Base-by-base conservation (phyloP, 2,329 filamentous ascomycete species). In the Cercospora zeae-maydis region DNA sequence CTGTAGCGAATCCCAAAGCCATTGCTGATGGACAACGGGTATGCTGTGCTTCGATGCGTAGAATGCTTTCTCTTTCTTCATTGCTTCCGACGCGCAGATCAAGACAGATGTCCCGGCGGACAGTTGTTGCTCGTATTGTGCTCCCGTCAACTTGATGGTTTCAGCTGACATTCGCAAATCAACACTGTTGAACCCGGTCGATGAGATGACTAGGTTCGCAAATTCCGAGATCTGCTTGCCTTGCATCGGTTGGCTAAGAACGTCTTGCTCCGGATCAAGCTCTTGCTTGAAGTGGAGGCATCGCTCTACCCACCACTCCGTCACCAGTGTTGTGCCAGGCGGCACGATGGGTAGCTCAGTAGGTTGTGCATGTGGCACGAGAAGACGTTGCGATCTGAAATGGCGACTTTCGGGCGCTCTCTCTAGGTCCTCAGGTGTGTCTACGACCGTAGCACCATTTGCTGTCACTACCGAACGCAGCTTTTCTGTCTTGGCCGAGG, bases 221-320 rank as follows among this genome's bases (percentile, higher is more conserved):
- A 96, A 93, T 0, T 84, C 90, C 13, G 67, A n/a, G 3, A 73
- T 47, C 11, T 63, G 36, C 5, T 60, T 19, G 31, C 79, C 78
- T 5, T 86, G 82, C 65, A 97, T 90, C 2, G 95, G 92, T 6
- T 86, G 86, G 63, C 91, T 92, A 24, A 96, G 83, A 42, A 90
- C 82, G 73, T 95, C 87, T 4, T 85, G 81, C 57, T 81, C 79
- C 4, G 92, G 91, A 31, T 89, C 80, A 52, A 91, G 81, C 69
- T 93, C 84, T 27, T 78, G 79, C 75, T 91, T 95, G 66, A 86
- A 85, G 73, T 93, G 87, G 39, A 99, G 80, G 74, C 93, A 98
- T 53, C 87, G 86, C 77, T 99, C 95, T 58, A 99, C 83, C 84
- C 93, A 99, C 82, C 95, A 96, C 73, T 96, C 92, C 10, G 92